Base-by-base conservation (phyloP, 202 grass and related monocot genomes). In the Panicum virgatum region DNA sequence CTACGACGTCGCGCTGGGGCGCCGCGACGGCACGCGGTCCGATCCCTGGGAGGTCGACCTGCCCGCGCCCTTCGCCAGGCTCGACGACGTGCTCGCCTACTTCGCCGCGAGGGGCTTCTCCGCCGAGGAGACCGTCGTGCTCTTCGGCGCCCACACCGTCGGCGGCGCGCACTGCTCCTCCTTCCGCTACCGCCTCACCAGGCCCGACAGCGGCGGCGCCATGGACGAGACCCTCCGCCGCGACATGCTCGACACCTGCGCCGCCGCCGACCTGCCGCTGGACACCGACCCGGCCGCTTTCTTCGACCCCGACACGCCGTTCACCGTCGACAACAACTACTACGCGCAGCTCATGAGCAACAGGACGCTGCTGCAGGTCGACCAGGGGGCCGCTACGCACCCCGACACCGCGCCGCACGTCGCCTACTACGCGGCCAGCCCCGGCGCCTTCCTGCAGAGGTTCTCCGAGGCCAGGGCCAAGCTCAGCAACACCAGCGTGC, bases 121-220 rank as follows among this genome's bases (percentile, higher is more conserved):
- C 7, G 72, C 80, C 11, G 88, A 92, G 27, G 87, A 89, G 66
- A 80, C 85, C 40, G 80, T 89, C 3, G 46, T 89, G 40, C 90
- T 92, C 80, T 43, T 92, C 40, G 86, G 91, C 38, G 63, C 32
- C 25, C 91, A 93, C 67, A 93, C 91, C 23, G 77, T 90, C 47
- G 87, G 84, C 22, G 90, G 69, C 18, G 75, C 87, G 10, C 87
- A 87, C 61, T 87, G 87, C 65, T 8, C 12, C 52, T 69, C 83
- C 72, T 87, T 93, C 73, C 81, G 87, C 25, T 74, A 85, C 81
- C 84, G 87, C 34, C 84, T 93, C 73, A 22, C 26, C n/a, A 7
- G n/a, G 3, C 66, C 84, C 0, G 78, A 88, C n/a, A n/a, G n/a
- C n/a, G n/a, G n/a, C 60, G 72, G 77, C 10, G 26, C 73, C 67